A percentile compares a stretch with the other conserved stretches of the same genome.
phyloP scores from a whole-genome alignment of 2,329 filamentous ascomycete genomes.

The Neopestalotiopsis clavispora region DNA sequence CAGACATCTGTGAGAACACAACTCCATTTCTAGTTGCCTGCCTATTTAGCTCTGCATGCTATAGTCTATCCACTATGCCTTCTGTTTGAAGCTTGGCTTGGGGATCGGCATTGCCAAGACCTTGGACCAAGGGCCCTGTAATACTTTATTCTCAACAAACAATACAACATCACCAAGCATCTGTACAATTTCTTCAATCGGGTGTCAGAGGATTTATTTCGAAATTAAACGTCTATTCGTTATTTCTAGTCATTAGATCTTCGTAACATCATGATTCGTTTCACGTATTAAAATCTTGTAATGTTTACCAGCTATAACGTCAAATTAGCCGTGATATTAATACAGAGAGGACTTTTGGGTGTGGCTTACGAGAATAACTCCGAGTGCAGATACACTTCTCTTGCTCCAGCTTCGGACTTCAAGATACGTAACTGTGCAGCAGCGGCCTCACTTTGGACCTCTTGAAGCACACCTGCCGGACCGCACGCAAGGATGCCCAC shows the following conservation, averaged over 20 bases:
- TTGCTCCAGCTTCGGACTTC: constrained; percentile 24
- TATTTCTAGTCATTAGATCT: too few species aligned
- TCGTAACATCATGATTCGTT: too few species aligned
- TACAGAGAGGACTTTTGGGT: not conserved
- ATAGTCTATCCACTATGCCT: not conserved
- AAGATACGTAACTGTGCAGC: constrained; percentile 32
- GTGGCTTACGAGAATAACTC: constrained; percentile 33
- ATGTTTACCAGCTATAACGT: not conserved
- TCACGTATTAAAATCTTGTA: not conserved
- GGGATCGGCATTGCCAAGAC: too few species aligned
- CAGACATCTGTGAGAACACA: too few species aligned
- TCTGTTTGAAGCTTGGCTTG: not conserved
- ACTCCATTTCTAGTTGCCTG: too few species aligned
- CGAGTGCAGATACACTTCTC: constrained; percentile 34
- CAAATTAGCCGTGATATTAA: not conserved
- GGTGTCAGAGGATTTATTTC: too few species aligned
- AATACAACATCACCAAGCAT: too few species aligned
- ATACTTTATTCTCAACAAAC: too few species aligned
- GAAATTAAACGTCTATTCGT: too few species aligned
- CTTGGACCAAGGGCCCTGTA: too few species aligned
- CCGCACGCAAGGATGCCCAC: constrained; percentile 34
- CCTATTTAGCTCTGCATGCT: not conserved
- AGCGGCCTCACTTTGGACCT: constrained; percentile 31
- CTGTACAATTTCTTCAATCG: too few species aligned
- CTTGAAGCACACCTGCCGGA: constrained; percentile 28